phyloP scores from a whole-genome alignment of 192 early-diverging fungal species.

The Gonapodya sp. region DNA sequence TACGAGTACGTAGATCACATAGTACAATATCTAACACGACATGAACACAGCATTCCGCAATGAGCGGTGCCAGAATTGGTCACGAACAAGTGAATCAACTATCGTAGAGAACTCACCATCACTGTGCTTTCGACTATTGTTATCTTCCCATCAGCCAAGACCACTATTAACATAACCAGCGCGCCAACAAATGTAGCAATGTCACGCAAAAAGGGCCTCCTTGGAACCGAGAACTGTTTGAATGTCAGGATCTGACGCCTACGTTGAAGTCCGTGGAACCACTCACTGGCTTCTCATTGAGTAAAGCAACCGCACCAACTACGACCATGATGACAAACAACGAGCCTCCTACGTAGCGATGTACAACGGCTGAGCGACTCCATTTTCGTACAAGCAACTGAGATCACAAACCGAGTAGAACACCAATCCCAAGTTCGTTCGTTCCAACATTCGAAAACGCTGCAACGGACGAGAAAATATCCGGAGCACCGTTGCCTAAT shows the following conservation, averaged over 20 bases:
- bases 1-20: slow-evolving; percentile 1
- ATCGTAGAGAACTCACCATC: background rate
- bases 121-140: slow-evolving; percentile 4
- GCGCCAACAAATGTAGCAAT: background rate
- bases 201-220: background rate
- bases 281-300: slow-evolving; percentile 2
- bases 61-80: too few relatives aligned
- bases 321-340: slow-evolving; percentile 6
- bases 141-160: background rate
- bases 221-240: background rate
- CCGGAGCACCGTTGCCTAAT: slow-evolving; percentile 1
- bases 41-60: too few relatives aligned
- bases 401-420: slow-evolving; percentile 1
- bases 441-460: background rate
- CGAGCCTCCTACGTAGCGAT: background rate
- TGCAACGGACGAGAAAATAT: slow-evolving; percentile 2
- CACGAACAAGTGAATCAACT: background rate
- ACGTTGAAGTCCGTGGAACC: background rate
- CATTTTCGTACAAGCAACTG: too few relatives aligned
- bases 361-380: too few relatives aligned
- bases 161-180: background rate
- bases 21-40: slow-evolving; percentile 1
- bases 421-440: background rate
- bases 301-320: background rate
- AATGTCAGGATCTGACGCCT: background rate